Base-by-base conservation (phyloP, 2,329 filamentous ascomycete species). In the Aspergillus sp. region DNA sequence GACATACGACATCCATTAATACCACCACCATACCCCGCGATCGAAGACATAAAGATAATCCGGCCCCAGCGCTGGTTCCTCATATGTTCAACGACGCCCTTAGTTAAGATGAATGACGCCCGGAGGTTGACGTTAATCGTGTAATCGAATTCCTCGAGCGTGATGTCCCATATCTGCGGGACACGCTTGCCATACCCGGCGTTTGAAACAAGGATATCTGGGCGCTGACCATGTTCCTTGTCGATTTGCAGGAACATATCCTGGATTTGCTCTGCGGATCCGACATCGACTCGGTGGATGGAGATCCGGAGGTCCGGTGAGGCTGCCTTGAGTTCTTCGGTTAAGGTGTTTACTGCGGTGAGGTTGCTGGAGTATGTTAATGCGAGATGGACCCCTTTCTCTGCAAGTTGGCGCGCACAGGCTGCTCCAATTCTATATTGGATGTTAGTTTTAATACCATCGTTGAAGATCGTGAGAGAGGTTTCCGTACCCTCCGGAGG, bases 171-270 rank as follows among this genome's bases (percentile, higher is more conserved):
- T 48, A 85, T 78, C 22, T 79, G 71, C 0, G 75, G 70, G 56
- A 86, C 82, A n/a, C 85, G 79, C 66, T 85, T 86, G 41, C 86
- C 86, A 62, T 87, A 81, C 0, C 86, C 87, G 1, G 87, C 87
- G 65, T 90, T 90, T 9, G 82, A 83, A 24, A 90, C 71, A 3
- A 89, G 75, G 20, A 90, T 88, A 65, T 89, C 84, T 0, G 85
- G 84, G 2, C 78, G 77, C 56, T 82, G 77, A 11, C 76, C 77
- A 67, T 88, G 85, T 51, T 81, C 67, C 1, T 73, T 66, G 48
- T 79, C 73, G 44, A 89, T 82, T 55, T 86, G 79, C 13, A 75
- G 64, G 56, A 85, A 86, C 62, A 89, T 78, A 4, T 70, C 67
- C 42, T 80, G 71, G 33, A 87, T 82, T 47, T 83, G 80, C 6